Base-by-base conservation (phyloP, 768 basidiomycete species). In the Lactarius sanguifluus region DNA sequence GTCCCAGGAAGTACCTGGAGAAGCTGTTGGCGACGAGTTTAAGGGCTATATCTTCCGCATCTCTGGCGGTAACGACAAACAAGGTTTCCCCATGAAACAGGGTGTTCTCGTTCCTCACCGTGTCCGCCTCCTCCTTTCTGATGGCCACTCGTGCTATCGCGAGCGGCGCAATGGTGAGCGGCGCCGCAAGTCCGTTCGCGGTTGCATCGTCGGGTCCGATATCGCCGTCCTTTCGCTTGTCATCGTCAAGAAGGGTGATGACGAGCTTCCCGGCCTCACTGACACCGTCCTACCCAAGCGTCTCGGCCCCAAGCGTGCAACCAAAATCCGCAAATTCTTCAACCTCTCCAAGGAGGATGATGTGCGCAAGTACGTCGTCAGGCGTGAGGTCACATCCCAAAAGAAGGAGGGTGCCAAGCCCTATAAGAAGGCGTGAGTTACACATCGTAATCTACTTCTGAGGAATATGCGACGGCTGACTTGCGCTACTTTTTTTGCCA, bases 21-120 rank as follows among this genome's bases (percentile, higher is more conserved):
- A 97, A 82, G 78, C 88, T 62, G 79, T 98, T 72, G 94, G 96
- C 73, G 91, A 96, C 77, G 96, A 98, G 83, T 98, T 87, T 86
- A 93, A 92, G 78, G 96, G 96, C 65, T 98, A 97, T 82, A 81
- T 98, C 77, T 87, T 97, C 85, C 90, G 94, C 74, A 92, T 99
- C 82, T 96, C 93, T 36, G 96, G 96, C 74, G 94, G 96, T 70
- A 98, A 98, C 84, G 95, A 98, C 88, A 94, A 94, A 82, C 93
- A 96, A 78, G 94, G 95, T 76, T 96, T 97, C 86, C 94, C 95
- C 57, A 97, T 98, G 94, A 98, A 98, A 81, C 96, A 99, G 82
- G 96, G 96, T 82, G 92, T 98, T 72, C 91, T 98, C 68, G 86
- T 96, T 74, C 93, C 93, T 66, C 77, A 93, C 82, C 95, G 96